phyloP scores from a whole-genome alignment of 140 eudicot genomes.

The Anethum foeniculum region DNA sequence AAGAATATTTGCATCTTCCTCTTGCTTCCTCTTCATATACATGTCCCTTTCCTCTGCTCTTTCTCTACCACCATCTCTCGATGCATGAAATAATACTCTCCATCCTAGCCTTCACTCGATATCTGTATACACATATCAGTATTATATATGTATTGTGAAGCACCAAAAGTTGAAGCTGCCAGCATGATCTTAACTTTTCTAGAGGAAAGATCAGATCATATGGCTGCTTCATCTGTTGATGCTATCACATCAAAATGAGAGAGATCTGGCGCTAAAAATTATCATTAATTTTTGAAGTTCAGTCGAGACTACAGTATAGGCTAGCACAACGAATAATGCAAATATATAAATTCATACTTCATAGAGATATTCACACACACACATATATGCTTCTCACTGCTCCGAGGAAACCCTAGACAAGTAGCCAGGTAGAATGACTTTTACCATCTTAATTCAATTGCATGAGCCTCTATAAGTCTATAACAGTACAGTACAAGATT shows the following conservation, averaged over 20 bases:
- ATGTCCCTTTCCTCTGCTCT: constrained; percentile 17
- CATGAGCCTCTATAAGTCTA: not conserved
- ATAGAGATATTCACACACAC: no score
- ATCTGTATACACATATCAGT: not conserved
- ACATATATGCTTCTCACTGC: not conserved
- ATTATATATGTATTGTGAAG: constrained; percentile 22
- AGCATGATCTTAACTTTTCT: constrained; percentile 80
- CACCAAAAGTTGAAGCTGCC: constrained; percentile 79
- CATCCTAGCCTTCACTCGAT: not conserved
- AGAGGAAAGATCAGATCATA: constrained; percentile 66
- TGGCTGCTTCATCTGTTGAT: constrained; percentile 65
- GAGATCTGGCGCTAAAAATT: no score
- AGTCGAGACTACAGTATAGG: no score
- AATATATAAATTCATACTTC: no score
- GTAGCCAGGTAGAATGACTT: not conserved
- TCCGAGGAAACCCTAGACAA: not conserved
- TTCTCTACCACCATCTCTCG: constrained; percentile 3
- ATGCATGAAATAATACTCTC: not conserved
- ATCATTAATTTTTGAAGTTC: no score
- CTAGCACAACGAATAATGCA: no score
- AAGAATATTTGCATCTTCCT: not conserved
- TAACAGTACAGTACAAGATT: not conserved
- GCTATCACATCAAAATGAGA: constrained; percentile 16
- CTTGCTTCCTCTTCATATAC: constrained; percentile 18
- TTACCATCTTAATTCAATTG: not conserved